Conservation (phyloP, 208 protist genomes). For the Wallacemonas collosoma region DNA sequence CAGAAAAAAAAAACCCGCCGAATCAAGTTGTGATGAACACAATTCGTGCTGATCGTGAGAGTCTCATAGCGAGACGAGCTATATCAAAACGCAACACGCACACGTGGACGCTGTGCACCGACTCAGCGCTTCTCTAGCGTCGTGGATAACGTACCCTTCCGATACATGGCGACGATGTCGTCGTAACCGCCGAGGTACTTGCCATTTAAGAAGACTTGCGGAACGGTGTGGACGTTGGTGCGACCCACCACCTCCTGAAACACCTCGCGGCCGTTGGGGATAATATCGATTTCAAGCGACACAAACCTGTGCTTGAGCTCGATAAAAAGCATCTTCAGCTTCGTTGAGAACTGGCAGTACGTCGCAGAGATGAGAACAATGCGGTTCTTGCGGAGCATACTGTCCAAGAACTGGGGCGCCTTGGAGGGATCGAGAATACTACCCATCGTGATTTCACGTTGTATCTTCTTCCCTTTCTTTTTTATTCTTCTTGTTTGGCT, state of each 20-base stretch:
- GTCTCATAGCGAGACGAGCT: neutral
- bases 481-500: slow-evolving; percentile 16
- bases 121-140: slow-evolving; percentile 55
- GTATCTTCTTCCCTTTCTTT: slow-evolving; percentile 15
- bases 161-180: slow-evolving; percentile 74
- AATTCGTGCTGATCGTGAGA: too few species aligned
- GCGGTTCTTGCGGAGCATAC: slow-evolving; percentile 73
- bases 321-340: slow-evolving; percentile 84
- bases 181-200: slow-evolving; percentile 88
- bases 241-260: slow-evolving; percentile 76
- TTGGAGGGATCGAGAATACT: slow-evolving; percentile 58
- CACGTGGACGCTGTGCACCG: too few species aligned
- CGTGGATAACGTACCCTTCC: slow-evolving; percentile 50
- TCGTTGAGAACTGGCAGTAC: slow-evolving; percentile 88
- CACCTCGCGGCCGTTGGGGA: slow-evolving; percentile 83
- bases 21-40: too few species aligned
- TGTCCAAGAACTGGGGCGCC: slow-evolving; percentile 81
- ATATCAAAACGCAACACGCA: slow-evolving; percentile 15
- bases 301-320: slow-evolving; percentile 84
- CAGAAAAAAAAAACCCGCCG: too few species aligned
- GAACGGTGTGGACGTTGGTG: slow-evolving; percentile 79
- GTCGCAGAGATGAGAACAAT: slow-evolving; percentile 87
- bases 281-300: slow-evolving; percentile 87
- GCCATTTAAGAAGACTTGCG: slow-evolving; percentile 82
- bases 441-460: slow-evolving; percentile 1